Base-by-base conservation (phyloP, 345 rosid species). In the Turritis glabra region DNA sequence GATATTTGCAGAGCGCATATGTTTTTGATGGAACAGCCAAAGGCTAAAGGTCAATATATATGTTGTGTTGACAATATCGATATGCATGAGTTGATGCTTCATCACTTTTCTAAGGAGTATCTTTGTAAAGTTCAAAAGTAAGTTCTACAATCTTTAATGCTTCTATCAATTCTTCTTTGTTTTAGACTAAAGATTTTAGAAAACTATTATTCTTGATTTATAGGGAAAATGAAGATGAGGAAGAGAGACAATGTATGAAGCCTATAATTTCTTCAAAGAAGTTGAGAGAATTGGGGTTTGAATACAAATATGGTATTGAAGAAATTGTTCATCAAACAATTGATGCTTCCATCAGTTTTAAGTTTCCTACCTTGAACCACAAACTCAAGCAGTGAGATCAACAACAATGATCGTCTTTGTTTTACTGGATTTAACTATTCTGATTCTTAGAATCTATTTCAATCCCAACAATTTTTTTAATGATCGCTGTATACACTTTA, bases 1-100 rank as follows among this genome's bases (percentile, higher is more conserved):
- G 97, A 91, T 74, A 80, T 88, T 64, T 89, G 97, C 82, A 73
- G 63, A 8, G 94, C 87, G 5, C 98, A 89, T 70, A 27, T 89
- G 57, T 89, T 89, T 81, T 79, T 88, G 23, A 90, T 90, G 97
- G 84, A 89, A 79, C 80, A 82, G 18, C 32, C 56, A n/a, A 64
- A 69, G 27, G 89, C 89, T 78, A 58, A 83, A 67, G 97, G 96
- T 69, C 83, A 70, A 78, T 89, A 87, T 66, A 78, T 93, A 35
- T 89, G 97, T 71, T 82, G 91, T 63, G 78, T 76, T 59, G 43
- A 66, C 22, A 86, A 79, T 47, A 82, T 79, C 78, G 76, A 65
- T 13, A 41, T 87, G 77, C 69, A 85, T 46, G 79, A 81, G 14
- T 67, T 90, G 82, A 41, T 83, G 46, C 21, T 70, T 62, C 37